These are phyloP conservation scores for Thermochaetoides dissita DNA, from an alignment of 2,329 filamentous ascomycete genomes.

Conservation along the genomic window DNA sequence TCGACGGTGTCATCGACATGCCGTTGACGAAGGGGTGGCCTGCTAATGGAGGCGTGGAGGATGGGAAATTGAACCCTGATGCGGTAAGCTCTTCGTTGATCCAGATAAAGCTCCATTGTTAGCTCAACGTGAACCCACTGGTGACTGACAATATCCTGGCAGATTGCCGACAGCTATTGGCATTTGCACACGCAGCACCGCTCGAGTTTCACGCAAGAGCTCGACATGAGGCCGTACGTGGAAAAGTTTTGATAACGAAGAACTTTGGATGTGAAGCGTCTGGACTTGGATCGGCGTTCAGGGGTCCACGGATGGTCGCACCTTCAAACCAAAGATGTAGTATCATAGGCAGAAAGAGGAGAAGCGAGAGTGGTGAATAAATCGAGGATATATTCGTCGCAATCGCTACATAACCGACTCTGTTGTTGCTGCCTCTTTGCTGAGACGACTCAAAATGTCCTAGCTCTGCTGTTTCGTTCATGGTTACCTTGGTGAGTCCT, in stretches of 20 bases:
- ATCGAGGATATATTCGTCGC: slow-evolving; percentile 8
- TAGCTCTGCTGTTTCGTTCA: background rate
- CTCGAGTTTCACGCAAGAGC: slow-evolving; percentile 67
- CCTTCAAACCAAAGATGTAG: background rate
- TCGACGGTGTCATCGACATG: slow-evolving; percentile 77
- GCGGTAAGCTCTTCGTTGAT: slow-evolving; percentile 40
- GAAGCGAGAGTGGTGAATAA: background rate
- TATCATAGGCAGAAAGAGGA: background rate
- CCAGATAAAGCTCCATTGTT: background rate
- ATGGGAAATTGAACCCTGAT: slow-evolving; percentile 57
- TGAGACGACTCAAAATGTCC: slow-evolving; percentile 1
- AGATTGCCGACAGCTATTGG: slow-evolving; percentile 86
- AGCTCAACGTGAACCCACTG: background rate
- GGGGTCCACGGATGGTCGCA: background rate
- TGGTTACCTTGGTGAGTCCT: background rate
- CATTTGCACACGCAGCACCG: slow-evolving; percentile 66
- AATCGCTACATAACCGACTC: slow-evolving; percentile 5
- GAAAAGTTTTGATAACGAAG: slow-evolving; percentile 58
- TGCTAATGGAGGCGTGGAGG: slow-evolving; percentile 31
- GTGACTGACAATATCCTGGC: background rate
- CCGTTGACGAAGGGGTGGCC: slow-evolving; percentile 46
- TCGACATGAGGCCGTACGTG: slow-evolving; percentile 66
- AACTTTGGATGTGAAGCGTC: background rate
- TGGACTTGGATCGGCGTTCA: background rate
- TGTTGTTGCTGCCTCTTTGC: background rate